These are phyloP conservation scores for Jaenimonas drosophilae DNA, from an alignment of 208 protist species.

Conservation along the genomic window DNA sequence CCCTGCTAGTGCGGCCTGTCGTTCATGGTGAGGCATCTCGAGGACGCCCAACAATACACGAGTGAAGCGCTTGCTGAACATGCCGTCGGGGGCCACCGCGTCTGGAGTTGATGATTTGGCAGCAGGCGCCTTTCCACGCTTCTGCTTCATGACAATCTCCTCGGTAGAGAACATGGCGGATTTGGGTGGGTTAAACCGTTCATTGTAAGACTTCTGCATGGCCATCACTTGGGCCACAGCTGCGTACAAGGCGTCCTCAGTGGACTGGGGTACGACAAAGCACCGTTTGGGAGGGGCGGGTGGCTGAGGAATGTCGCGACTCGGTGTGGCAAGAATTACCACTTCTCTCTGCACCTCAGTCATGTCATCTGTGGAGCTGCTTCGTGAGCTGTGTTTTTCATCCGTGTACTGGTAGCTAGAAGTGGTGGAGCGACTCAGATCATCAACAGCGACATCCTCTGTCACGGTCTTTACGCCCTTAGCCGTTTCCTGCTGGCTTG, in stretches of 20 bases:
- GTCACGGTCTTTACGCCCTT: too few species aligned
- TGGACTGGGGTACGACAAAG: constrained; percentile 17
- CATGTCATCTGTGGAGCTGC: background rate
- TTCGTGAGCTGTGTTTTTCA: constrained; percentile 2
- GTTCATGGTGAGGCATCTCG: background rate
- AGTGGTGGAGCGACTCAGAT: too few species aligned
- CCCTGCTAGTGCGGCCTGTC: background rate
- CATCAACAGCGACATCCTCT: too few species aligned
- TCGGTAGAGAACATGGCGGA: background rate
- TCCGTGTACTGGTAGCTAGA: constrained; percentile 20
- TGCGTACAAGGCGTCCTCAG: constrained; percentile 28
- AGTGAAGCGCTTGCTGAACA: too few species aligned
- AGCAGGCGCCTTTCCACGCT: too few species aligned
- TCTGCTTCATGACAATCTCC: too few species aligned
- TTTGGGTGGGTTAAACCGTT: background rate
- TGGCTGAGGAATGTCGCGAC: constrained; percentile 18
- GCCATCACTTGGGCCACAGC: constrained; percentile 35
- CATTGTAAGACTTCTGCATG: constrained; percentile 27
- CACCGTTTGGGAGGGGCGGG: constrained; percentile 27
- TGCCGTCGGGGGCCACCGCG: too few species aligned
- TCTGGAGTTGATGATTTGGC: too few species aligned
- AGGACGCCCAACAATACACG: constrained; percentile 1
- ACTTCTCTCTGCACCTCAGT: constrained; percentile 20
- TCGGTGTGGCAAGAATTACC: constrained; percentile 24
- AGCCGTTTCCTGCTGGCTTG: too few species aligned